Conservation (phyloP, 306 rosid genomes). For the Luffa acutangula region DNA sequence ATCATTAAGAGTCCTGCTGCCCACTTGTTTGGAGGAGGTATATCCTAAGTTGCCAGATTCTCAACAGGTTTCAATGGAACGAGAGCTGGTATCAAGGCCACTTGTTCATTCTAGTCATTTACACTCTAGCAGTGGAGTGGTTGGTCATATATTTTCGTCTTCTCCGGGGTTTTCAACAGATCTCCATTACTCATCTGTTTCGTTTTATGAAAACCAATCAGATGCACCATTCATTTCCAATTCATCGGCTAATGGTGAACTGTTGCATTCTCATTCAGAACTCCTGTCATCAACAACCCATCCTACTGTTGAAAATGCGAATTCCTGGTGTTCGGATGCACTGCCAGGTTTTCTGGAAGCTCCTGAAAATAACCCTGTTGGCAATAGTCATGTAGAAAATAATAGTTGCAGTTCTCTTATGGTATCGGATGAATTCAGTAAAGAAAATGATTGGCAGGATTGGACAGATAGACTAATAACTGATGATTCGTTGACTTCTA, state of each 20-base stretch:
- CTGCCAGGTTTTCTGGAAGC: constrained; percentile 61
- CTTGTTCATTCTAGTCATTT: constrained; percentile 39
- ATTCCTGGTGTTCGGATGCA: constrained; percentile 70
- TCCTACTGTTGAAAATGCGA: constrained; percentile 44
- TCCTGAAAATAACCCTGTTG: constrained; percentile 47
- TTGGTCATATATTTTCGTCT: constrained; percentile 82
- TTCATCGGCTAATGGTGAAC: constrained; percentile 32
- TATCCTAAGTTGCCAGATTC: constrained; percentile 62
- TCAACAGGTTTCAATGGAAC: constrained; percentile 45
- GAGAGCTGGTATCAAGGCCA: constrained; percentile 43
- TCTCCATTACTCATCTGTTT: constrained; percentile 71
- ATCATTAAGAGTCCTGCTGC: constrained; percentile 48
- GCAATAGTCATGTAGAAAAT: constrained; percentile 53
- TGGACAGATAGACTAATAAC: constrained; percentile 93
- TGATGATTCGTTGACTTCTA: constrained; percentile 66
- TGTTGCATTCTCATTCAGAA: constrained; percentile 46
- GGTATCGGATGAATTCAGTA: constrained; percentile 59
- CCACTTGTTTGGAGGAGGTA: constrained; percentile 45
- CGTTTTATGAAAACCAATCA: constrained; percentile 46
- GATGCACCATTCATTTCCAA: constrained; percentile 50
- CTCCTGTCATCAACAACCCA: constrained; percentile 36
- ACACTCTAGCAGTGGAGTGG: constrained; percentile 51
- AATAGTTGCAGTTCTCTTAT: constrained; percentile 48
- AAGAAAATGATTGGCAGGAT: constrained; percentile 73
- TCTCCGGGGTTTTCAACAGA: constrained; percentile 73